Evolutionary conservation across 768 basidiomycete species (phyloP).

Genomic region (Nevesoporus exiguus): DNA sequence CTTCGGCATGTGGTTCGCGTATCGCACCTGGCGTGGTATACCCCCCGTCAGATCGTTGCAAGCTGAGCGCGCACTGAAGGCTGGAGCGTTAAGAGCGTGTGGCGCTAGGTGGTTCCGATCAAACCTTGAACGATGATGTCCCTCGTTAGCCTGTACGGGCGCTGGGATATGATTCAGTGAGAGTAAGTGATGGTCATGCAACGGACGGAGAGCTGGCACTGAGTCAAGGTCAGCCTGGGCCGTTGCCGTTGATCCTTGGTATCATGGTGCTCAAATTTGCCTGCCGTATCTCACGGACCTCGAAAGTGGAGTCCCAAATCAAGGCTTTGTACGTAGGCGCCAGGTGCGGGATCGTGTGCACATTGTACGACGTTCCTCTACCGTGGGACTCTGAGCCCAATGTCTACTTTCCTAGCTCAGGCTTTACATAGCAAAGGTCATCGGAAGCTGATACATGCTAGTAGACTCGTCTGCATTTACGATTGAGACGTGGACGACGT

Average conservation of each 20-base stretch:
- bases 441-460: too few relatives aligned
- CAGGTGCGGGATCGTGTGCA: neutral
- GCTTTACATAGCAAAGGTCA: too few relatives aligned
- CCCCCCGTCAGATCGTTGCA: slow-evolving; percentile 1
- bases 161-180: neutral
- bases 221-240: neutral
- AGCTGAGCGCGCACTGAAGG: neutral
- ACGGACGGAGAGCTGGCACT: neutral
- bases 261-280: slow-evolving; percentile 21
- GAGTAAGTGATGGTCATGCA: neutral
- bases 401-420: too few relatives aligned
- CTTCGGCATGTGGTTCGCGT: slow-evolving; percentile 59
- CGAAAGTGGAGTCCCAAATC: slow-evolving; percentile 14
- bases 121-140: neutral
- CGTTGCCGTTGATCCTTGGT: neutral
- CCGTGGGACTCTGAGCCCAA: too few relatives aligned
- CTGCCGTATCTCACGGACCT: slow-evolving; percentile 22
- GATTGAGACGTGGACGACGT: too few relatives aligned
- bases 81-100: neutral
- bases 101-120: neutral
- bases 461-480: too few relatives aligned
- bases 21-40: neutral
- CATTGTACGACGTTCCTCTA: neutral
- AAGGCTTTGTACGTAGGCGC: slow-evolving; percentile 4
- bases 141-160: neutral